phyloP scores from a whole-genome alignment of 1,284 basidiomycete species.

The Fomitopsis betulina region DNA sequence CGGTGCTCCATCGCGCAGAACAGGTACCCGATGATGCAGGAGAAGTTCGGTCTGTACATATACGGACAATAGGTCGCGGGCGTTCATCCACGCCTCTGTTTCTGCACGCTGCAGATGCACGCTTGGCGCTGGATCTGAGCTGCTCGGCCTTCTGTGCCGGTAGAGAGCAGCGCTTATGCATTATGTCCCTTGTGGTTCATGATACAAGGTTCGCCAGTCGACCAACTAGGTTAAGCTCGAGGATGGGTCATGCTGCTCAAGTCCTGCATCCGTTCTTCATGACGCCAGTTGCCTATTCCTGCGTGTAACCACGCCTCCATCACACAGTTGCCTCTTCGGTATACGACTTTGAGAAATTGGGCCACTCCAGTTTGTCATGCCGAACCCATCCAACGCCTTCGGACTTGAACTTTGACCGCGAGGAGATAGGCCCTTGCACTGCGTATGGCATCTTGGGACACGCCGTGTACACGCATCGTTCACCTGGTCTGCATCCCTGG shows the following conservation, averaged over 20 bases:
- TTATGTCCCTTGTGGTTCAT: conserved; percentile 11
- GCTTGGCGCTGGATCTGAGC: conserved; percentile 5
- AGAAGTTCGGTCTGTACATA: conserved; percentile 1
- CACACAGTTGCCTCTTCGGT: conserved; percentile 9
- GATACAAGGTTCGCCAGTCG: conserved; percentile 19
- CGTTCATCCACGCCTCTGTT: not conserved
- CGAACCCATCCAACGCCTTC: conserved; percentile 21
- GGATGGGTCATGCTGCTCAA: conserved; percentile 21
- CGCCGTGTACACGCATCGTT: conserved; percentile 55
- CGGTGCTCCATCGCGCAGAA: not conserved
- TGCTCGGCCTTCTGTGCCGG: conserved; percentile 3
- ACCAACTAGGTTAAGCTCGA: conserved; percentile 22
- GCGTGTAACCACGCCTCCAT: conserved; percentile 26
- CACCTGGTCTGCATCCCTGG: conserved; percentile 55
- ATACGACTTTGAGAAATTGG: conserved; percentile 12
- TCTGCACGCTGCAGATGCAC: conserved; percentile 1
- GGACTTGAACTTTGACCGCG: conserved; percentile 22
- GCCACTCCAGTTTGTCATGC: conserved; percentile 24
- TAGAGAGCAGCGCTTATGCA: conserved; percentile 4
- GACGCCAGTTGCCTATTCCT: conserved; percentile 25
- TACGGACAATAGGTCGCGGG: not conserved
- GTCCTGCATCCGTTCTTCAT: conserved; percentile 16
- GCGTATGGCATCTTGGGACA: conserved; percentile 50
- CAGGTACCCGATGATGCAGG: conserved; percentile 3
- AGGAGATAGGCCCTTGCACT: conserved; percentile 39